phyloP scores from a whole-genome alignment of 129 eudicot species.

The Deinandra increscens region DNA sequence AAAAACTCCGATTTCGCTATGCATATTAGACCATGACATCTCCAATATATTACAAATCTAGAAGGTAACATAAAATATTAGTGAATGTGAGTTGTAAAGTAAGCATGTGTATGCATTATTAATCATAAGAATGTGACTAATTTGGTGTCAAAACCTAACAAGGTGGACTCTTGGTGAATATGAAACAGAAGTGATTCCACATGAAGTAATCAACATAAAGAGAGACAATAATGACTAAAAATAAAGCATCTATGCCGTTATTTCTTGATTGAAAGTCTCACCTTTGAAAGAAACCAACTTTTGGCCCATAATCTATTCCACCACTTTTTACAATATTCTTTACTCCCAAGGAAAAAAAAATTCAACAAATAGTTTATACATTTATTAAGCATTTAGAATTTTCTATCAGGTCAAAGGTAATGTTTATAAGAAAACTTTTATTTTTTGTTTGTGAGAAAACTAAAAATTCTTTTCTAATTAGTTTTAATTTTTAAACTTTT shows the following conservation, averaged over 20 bases:
- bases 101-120: conserved; percentile 28
- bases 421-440: too few species aligned
- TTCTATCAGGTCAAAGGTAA: too few species aligned
- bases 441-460: too few species aligned
- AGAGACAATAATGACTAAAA: conserved; percentile 27
- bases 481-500: too few species aligned
- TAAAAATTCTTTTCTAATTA: too few species aligned
- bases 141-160: conserved; percentile 30
- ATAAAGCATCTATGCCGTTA: conserved; percentile 19
- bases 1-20: too few species aligned
- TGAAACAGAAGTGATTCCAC: conserved; percentile 19
- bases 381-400: neutral
- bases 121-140: conserved; percentile 15
- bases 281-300: conserved; percentile 22
- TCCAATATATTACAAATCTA: conserved; percentile 26
- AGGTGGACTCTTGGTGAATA: conserved; percentile 24
- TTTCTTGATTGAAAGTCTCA: conserved; percentile 25
- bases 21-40: neutral
- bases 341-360: neutral
- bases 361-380: neutral
- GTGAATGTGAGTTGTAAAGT: conserved; percentile 30
- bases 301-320: conserved; percentile 19
- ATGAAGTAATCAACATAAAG: conserved; percentile 28
- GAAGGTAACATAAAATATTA: conserved; percentile 29
- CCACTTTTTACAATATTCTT: conserved; percentile 24